Evolutionary conservation across 1,284 basidiomycete genomes (phyloP), one percentile per base, ranked within the genome.

Genomic region (Tilletia setariae): DNA sequence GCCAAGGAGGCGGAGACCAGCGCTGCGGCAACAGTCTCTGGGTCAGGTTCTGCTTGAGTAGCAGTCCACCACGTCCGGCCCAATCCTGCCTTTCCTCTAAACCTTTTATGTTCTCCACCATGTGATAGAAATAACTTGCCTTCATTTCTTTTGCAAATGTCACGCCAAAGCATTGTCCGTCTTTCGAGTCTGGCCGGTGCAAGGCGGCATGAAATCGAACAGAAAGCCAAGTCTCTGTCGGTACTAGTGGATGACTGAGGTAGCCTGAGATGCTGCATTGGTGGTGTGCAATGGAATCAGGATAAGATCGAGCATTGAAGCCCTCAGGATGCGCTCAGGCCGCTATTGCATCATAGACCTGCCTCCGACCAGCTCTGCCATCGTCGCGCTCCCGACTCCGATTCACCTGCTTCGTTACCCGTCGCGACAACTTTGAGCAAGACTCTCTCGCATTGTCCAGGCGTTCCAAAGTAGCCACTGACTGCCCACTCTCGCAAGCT

Each of bases 401-500:
- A 23, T 8, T 15, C 21, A 13, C 6, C 16, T 7, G 19, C 56
- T 3, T 35, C 35, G 62, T 32, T 40, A 35, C 63, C 43, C 13
- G 40, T 16, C 28, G 13, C 40, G 4, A 23, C 62, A 21, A 4
- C 9, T 30, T 65, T 42, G 19, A 82, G 63, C 19, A 77, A 43
- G 46, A 82, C 80, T 2, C 79, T 62, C 46, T 79, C 76, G 11
- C 73, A 61, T 1, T 61, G 56, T 9, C 56, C 68, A 1, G 63
- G 65, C 4, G 71, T 66, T 19, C 81, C 81, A 69, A 82, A 82
- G 70, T 77, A 82, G 0, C 81, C 81, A 30, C 72, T 69, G 2
- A 71, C 61, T 0, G 74, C 72, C 81, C 81, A 82, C 25, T 62
- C 70, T 0, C 40, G 59, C n/a, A 82, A 61, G 19, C 78, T 75